Conservation (phyloP, 371 early-diverging fungal species). For the Fennellomyces sp. region DNA sequence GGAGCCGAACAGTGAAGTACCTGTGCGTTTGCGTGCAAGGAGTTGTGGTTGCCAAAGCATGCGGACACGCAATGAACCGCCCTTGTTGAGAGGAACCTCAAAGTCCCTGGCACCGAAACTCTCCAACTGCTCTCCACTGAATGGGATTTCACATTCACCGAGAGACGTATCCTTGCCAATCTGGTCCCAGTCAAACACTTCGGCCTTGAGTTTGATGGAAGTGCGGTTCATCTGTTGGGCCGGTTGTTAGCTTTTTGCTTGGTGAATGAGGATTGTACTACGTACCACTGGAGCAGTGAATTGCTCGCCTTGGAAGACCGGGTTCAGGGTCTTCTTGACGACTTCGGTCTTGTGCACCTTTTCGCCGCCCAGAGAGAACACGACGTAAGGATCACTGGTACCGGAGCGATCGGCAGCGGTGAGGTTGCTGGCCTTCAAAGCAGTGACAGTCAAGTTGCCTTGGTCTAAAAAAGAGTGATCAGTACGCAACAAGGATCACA, state of each 20-base stretch:
- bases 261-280: background rate
- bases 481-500: background rate
- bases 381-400: conserved; percentile 84
- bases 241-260: background rate
- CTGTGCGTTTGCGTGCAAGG: conserved; percentile 42
- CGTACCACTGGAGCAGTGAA: conserved; percentile 68
- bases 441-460: conserved; percentile 48
- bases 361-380: conserved; percentile 71
- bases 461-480: conserved; percentile 29
- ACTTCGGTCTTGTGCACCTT: conserved; percentile 82
- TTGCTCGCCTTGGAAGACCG: conserved; percentile 77
- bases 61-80: conserved; percentile 33
- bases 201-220: conserved; percentile 55
- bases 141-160: conserved; percentile 36
- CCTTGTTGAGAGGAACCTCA: conserved; percentile 24
- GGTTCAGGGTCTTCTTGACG: conserved; percentile 81
- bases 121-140: conserved; percentile 33
- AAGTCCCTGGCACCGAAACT: conserved; percentile 41
- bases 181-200: conserved; percentile 86
- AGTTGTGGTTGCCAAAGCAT: conserved; percentile 52
- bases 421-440: conserved; percentile 45
- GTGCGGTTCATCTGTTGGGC: conserved; percentile 41
- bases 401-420: conserved; percentile 62
- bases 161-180: conserved; percentile 65
- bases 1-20: conserved; percentile 39